Base-by-base conservation (phyloP, 345 rosid species). In the Corymbia maculata region DNA sequence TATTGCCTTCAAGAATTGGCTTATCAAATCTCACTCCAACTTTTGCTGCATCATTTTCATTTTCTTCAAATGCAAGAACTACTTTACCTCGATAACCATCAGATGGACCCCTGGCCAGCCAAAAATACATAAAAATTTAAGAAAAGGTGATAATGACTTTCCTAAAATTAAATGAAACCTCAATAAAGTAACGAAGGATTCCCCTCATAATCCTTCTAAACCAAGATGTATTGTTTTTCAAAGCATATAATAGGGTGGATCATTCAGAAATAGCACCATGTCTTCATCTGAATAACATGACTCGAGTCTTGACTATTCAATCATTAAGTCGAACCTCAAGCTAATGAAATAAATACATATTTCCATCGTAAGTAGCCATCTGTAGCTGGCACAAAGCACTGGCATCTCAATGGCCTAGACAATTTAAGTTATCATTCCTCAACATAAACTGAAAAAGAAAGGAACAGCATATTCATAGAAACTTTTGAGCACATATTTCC, bases 21-120 rank as follows among this genome's bases (percentile, higher is more conserved):
- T 87, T 96, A 93, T 98, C 99, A 89, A 98, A 98, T 91, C 99
- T 97, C 88, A 98, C 96, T 68, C 99, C 99, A 88, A 98, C 89
- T 90, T 98, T 98, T 53, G 99, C 97, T 89, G 93, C 92, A 88
- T 93, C 94, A 88, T 97, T 98, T 89, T 94, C 98, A 87, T 96
- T 98, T 89, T 94, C 97, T 95, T 97, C 98, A 92, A 97, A 96
- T 85, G 99, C 92, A 91, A 97, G 99, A 89, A 96, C 88, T 79
- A 98, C 99, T 94, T 93, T 95, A 85, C 99, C 99, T 89, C 97
- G 96, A 93, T 89, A 94, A 36, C 98, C 99, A 92, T 88, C 45
- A 10, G 93, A 36, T 0, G 99, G 99, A 70, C 98, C 99, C 95
- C 99, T 98, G 88, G 75, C 51, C 79, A 88, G 75, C 47, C 85